Conservation (phyloP, 805 yeast species). For the Suhomyces sp. region DNA sequence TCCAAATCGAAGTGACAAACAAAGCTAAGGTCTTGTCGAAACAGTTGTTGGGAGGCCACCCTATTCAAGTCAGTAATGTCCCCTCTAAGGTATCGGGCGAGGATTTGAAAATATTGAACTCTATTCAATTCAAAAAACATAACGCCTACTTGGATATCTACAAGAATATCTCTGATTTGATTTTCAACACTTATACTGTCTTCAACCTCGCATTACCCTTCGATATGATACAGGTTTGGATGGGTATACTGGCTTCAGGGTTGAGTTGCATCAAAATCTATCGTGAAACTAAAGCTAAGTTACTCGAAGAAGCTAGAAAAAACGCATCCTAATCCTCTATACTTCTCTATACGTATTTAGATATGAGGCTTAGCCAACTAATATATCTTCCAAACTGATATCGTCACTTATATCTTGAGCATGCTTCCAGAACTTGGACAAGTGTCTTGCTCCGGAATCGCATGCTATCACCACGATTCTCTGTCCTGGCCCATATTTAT, state of each 20-base stretch:
- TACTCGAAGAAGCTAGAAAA: constrained; percentile 12
- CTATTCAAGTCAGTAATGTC: constrained; percentile 1
- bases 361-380: neutral
- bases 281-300: constrained; percentile 34
- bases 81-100: constrained; percentile 16
- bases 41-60: constrained; percentile 26
- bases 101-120: constrained; percentile 24
- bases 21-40: constrained; percentile 46
- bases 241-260: constrained; percentile 41
- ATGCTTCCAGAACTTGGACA: constrained; percentile 87
- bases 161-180: constrained; percentile 37
- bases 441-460: constrained; percentile 87
- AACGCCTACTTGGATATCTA: constrained; percentile 39
- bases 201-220: constrained; percentile 34
- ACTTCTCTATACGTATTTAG: neutral
- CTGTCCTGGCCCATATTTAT: constrained; percentile 52
- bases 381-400: constrained; percentile 29
- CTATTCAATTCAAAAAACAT: constrained; percentile 34
- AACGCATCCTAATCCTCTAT: neutral
- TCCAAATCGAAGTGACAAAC: constrained; percentile 60
- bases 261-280: constrained; percentile 37
- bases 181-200: constrained; percentile 42
- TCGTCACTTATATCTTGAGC: constrained; percentile 44
- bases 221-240: constrained; percentile 43
- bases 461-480: constrained; percentile 82